Evolutionary conservation across 768 basidiomycete species (phyloP), one percentile per base, ranked within the genome.

Genomic region (Mycena sanguinolenta): DNA sequence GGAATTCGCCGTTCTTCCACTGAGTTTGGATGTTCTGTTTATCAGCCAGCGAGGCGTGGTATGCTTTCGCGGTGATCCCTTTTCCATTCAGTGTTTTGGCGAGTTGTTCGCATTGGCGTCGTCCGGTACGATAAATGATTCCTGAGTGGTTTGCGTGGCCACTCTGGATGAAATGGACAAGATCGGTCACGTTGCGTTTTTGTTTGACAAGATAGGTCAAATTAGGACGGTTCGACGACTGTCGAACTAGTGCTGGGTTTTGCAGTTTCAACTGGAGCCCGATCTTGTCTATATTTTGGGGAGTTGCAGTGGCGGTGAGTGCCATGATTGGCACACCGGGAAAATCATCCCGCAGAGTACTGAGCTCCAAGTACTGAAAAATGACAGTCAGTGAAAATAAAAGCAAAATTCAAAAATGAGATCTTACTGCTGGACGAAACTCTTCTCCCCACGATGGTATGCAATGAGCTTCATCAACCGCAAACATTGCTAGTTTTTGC

Each of bases 191-290:
- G 34, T 83, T 10, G 63, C 12, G 75, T 78, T 78, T 91, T 91
- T 39, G 79, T 78, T 34, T 86, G 83, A 60, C 92, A 82, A 85
- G 83, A 76, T 94, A 94, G 52, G 84, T 81, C 14, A 94, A 81
- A 76, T 94, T 94, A 10, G 88, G 83, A 2, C 93, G 87, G 73
- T 94, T 93, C 79, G 92, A 91, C 0, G 92, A 92, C 72, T 89
- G 86, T 14, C 81, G 83, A 44, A 92, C 81, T n/a, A 84, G 79
- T 4, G 81, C 78, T 52, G 88, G 83, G 62, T 79, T 76, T 32
- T 75, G 69, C 67, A 93, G 85, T 7, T 82, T 77, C 12, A 94
- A 86, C 13, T 80, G 82, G 38, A 78, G 74, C 64, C 88, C 85
- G 73, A 94, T 89, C 75, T 93, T 90, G n/a, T 84, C 79, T 52